Percentiles rank a stretch among this genome's conserved stretches.
These are phyloP conservation scores for Arachnopeziza araneosa DNA, from an alignment of 2,329 filamentous ascomycete species.

Conservation along the genomic window DNA sequence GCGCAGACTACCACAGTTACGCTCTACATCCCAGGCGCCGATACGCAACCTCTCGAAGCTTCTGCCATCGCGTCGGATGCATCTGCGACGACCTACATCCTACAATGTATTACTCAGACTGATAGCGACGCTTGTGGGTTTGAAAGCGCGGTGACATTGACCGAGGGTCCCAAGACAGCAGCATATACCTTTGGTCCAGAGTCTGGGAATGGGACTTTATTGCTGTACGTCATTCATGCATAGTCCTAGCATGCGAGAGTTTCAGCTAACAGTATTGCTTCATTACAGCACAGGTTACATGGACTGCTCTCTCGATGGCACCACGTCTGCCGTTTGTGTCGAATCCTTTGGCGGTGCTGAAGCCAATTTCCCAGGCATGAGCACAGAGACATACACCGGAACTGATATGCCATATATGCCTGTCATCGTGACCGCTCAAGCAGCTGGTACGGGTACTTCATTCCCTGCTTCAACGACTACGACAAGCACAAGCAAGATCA, in stretches of 20 bases:
- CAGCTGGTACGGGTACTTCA: slow-evolving; percentile 2
- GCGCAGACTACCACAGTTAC: slow-evolving; percentile 17
- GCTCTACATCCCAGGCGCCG: slow-evolving; percentile 18
- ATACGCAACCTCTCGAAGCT: slow-evolving; percentile 15
- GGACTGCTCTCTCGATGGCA: slow-evolving; percentile 18
- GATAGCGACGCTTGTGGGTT: slow-evolving; percentile 12
- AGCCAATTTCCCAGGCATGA: slow-evolving; percentile 17
- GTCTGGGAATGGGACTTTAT: slow-evolving; percentile 6
- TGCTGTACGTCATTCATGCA: slow-evolving; percentile 9
- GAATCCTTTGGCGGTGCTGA: slow-evolving; percentile 16
- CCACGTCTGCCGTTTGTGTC: slow-evolving; percentile 18
- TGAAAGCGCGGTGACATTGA: slow-evolving; percentile 10
- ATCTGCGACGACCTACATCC: slow-evolving; percentile 19
- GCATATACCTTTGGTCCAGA: slow-evolving; percentile 13
- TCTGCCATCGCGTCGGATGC: slow-evolving; percentile 18
- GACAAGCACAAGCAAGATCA: background rate
- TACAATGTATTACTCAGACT: slow-evolving; percentile 10
- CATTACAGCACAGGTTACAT: slow-evolving; percentile 12
- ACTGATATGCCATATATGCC: slow-evolving; percentile 15
- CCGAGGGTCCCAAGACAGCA: slow-evolving; percentile 15
- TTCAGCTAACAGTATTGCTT: background rate
- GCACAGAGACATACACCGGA: slow-evolving; percentile 13
- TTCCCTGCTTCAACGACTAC: background rate
- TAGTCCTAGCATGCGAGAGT: background rate
- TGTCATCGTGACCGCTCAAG: slow-evolving; percentile 13